Base-by-base conservation (phyloP, 2,329 filamentous ascomycete genomes). In the Cladosporium velox region DNA sequence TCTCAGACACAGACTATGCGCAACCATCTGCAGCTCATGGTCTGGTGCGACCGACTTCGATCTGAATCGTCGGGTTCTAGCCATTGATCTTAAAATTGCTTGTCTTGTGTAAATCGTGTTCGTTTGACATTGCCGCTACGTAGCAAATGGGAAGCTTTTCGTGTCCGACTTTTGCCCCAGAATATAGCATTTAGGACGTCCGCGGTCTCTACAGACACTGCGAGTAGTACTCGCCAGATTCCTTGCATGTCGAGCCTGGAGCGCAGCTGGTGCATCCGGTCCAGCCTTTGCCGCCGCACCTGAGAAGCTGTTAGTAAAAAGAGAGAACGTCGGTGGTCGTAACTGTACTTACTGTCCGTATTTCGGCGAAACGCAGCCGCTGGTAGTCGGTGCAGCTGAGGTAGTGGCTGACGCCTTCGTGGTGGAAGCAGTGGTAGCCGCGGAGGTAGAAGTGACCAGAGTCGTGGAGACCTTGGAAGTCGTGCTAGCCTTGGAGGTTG, bases 161-260 rank as follows among this genome's bases (percentile, higher is more conserved):
- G 24, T 24, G 24, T 24, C 24, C 24, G 24, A 24, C 24, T 24
- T 2, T 24, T 24, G 24, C 24, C 24, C 24, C 24, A 24, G 24
- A 24, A 24, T 24, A 24, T 24, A 24, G 24, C 24, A 24, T 24
- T 24, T 24, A 24, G 24, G 24, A 24, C 24, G 24, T 24, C 32
- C 11, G 8, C 15, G 3, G 7, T 4, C 5, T 26, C 18, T 64
- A 69, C 34, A 67, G 21, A 60, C 77, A 79, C 70, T 79, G 77
- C 11, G 75, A 78, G 67, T 79, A 79, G 55, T 71, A 79, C 5
- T 73, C 69, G 57, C 74, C 77, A 67, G 71, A 66, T 32, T 69
- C 69, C 6, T 71, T 69, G 71, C 77, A 79, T 41, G 74, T 76
- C 55, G 74, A 78, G 4, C 73, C 73, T 64, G 74, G 73, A 18